Evolutionary conservation across 2,329 filamentous ascomycete genomes (phyloP).

Genomic region (Nannizzia gypsea): DNA sequence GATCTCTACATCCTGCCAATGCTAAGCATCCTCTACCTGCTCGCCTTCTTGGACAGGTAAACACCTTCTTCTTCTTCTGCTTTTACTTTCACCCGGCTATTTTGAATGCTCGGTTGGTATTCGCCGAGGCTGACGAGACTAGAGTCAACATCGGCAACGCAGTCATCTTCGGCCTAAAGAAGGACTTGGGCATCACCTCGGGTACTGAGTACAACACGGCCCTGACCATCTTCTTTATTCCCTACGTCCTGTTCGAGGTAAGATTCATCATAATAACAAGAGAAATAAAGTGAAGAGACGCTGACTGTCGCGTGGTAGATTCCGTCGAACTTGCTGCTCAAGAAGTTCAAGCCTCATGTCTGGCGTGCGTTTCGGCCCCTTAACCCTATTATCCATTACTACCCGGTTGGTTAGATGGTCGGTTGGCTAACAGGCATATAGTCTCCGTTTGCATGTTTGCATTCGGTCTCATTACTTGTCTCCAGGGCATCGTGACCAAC

Average conservation of each 20-base stretch:
- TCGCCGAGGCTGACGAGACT: background rate
- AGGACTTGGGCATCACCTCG: conserved; percentile 47
- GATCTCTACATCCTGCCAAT: conserved; percentile 62
- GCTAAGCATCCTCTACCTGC: conserved; percentile 58
- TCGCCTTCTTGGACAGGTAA: conserved; percentile 52
- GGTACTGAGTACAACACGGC: conserved; percentile 59
- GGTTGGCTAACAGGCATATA: conserved; percentile 12
- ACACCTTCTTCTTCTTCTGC: background rate
- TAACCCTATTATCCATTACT: background rate
- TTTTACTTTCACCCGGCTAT: background rate
- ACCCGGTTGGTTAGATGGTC: too few species aligned
- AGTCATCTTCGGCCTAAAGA: conserved; percentile 51
- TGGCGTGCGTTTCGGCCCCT: conserved; percentile 43
- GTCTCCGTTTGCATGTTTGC: conserved; percentile 70
- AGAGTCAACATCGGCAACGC: conserved; percentile 73
- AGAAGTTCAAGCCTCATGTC: conserved; percentile 52
- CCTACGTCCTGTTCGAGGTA: conserved; percentile 49
- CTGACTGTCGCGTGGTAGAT: conserved; percentile 43
- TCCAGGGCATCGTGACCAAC: conserved; percentile 65
- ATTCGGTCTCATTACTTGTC: conserved; percentile 64
- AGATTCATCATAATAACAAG: background rate
- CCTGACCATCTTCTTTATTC: conserved; percentile 70
- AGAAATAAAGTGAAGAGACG: too few species aligned
- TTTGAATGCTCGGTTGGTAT: background rate
- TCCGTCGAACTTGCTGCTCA: conserved; percentile 60